phyloP scores from a whole-genome alignment of 1,284 basidiomycete genomes.

The Apiotrichum akiyoshidainum region DNA sequence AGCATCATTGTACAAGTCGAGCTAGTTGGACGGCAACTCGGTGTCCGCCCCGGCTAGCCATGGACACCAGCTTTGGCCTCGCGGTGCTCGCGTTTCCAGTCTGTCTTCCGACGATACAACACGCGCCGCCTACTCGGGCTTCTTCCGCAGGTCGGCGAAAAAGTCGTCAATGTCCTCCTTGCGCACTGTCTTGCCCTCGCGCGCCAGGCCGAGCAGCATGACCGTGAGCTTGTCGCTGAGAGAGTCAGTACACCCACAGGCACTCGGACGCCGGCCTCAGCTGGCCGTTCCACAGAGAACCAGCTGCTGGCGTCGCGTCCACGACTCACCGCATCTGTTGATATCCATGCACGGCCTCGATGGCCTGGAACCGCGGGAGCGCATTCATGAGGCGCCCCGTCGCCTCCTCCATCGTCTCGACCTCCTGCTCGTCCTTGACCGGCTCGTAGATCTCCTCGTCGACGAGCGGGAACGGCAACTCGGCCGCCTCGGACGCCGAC shows the following conservation, averaged over 20 bases:
- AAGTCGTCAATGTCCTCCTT: slow-evolving; percentile 42
- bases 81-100: too few relatives aligned
- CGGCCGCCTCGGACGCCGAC: slow-evolving; percentile 19
- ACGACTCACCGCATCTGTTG: slow-evolving; percentile 45
- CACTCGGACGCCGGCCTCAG: background rate
- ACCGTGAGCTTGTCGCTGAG: slow-evolving; percentile 36
- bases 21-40: too few relatives aligned
- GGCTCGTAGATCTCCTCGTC: slow-evolving; percentile 50
- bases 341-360: slow-evolving; percentile 48
- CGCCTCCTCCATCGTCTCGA: slow-evolving; percentile 45
- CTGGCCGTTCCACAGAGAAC: too few relatives aligned
- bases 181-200: slow-evolving; percentile 33
- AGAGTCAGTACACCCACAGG: background rate
- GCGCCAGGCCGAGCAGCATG: slow-evolving; percentile 36
- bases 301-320: too few relatives aligned
- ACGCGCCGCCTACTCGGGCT: background rate
- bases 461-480: slow-evolving; percentile 43
- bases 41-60: too few relatives aligned
- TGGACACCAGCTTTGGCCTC: too few relatives aligned
- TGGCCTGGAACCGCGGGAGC: slow-evolving; percentile 47
- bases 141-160: slow-evolving; percentile 30
- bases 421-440: slow-evolving; percentile 35
- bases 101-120: too few relatives aligned
- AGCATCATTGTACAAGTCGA: too few relatives aligned
- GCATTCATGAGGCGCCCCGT: slow-evolving; percentile 36